Base-by-base conservation (phyloP, 768 basidiomycete species). In the Leccinum truebloodii region DNA sequence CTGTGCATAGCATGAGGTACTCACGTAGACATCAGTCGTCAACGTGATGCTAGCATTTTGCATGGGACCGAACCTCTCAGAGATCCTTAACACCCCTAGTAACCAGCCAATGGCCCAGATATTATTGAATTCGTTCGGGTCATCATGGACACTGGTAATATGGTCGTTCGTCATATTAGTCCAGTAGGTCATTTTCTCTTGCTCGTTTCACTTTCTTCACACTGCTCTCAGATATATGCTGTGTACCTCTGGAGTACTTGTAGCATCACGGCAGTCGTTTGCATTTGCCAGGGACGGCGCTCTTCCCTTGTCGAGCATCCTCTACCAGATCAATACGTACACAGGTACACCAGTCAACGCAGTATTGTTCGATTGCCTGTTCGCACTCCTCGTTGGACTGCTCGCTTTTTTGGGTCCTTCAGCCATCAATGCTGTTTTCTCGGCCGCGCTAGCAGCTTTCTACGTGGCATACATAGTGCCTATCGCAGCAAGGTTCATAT, bases 281-380 rank as follows among this genome's bases (percentile, higher is more conserved):
- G 83, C 84, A 4, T 84, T 85, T 64, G 73, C 83, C 8, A 77
- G 86, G 20, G 83, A 87, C 60, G 84, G 83, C 10, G 84, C 82
- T 1, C 80, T 88, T 0, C 86, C 86, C 3, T 73, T 85, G 41
- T 86, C 86, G 0, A 63, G 64, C 6, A 77, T 73, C 55, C 75
- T 86, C 24, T 85, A 86, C 66, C 75, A 76, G 59, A 77, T 88
- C 68, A 82, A 86, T 69, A 52, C 61, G 5, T 75, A 64, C 62
- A 85, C 82, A 2, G 72, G 76, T 41, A 83, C 85, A 18, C 86
- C 86, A 1, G 79, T 84, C 14, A 81, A 84, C 66, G 78, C 83
- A 0, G 86, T 87, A n/a, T 85, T 82, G 81, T 81, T 84, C 57
- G 69, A 75, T 4, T 77, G 76, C 10, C 52, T 65, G 6, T 62